Evolutionary conservation across 305 asterid genomes (phyloP).

Genomic region (Fraxinus platypoda): DNA sequence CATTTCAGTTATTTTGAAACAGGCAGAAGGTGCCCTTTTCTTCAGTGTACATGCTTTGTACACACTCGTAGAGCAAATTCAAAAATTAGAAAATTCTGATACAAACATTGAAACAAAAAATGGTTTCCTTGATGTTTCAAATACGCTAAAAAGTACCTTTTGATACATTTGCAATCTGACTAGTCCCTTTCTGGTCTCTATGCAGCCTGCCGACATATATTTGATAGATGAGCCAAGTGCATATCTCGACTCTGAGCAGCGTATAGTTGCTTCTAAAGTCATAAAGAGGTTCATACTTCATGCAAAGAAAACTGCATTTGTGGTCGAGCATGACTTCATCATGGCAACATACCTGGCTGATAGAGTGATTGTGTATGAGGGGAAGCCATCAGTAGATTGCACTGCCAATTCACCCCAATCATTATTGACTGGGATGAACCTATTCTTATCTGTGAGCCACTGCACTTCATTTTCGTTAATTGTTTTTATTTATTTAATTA

Average conservation of each 20-base stretch:
- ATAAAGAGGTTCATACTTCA: conserved; percentile 61
- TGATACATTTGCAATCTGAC: neutral
- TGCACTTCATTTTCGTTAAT: neutral
- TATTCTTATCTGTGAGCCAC: conserved; percentile 51
- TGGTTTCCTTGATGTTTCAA: neutral
- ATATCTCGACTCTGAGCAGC: conserved; percentile 62
- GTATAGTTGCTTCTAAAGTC: conserved; percentile 61
- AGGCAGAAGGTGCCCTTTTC: neutral
- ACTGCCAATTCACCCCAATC: conserved; percentile 61
- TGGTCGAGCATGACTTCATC: conserved; percentile 62
- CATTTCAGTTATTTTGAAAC: neutral
- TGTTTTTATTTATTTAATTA: neutral
- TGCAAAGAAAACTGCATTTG: conserved; percentile 59
- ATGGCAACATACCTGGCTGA: conserved; percentile 43
- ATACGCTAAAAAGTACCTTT: neutral
- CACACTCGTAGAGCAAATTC: neutral
- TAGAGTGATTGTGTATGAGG: conserved; percentile 52
- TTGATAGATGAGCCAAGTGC: conserved; percentile 93
- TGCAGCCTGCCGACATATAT: conserved; percentile 94
- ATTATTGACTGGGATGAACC: conserved; percentile 62
- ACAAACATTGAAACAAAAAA: neutral
- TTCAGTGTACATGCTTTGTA: neutral
- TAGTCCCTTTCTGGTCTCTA: conserved; percentile 17
- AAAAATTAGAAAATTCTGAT: neutral
- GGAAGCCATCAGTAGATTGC: conserved; percentile 51